A percentile compares a stretch with the other conserved stretches of the same genome.
Conservation (phyloP, 257 asterid species). For the Linderniella brevidens region DNA sequence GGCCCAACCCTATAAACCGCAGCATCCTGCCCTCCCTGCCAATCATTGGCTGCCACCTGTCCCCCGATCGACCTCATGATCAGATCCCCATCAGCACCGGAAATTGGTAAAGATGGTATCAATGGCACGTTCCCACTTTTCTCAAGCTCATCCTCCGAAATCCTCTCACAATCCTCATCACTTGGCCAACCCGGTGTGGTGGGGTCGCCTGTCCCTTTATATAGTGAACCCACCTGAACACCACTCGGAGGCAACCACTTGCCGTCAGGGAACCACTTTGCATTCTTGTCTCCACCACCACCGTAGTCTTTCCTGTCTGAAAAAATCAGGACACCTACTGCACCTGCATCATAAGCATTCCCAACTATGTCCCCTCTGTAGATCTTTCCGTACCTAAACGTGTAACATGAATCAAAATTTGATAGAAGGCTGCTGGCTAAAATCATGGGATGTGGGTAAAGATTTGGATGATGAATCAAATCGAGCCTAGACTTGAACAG, state of each 20-base stretch:
- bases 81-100: conserved; percentile 58
- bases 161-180: conserved; percentile 54
- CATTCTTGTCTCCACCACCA: conserved; percentile 47
- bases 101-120: conserved; percentile 69
- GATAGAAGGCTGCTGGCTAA: too few relatives aligned
- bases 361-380: conserved; percentile 72
- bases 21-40: conserved; percentile 76
- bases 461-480: too few relatives aligned
- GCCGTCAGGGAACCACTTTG: conserved; percentile 67
- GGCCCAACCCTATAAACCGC: conserved; percentile 63
- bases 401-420: too few relatives aligned
- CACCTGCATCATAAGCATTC: conserved; percentile 56
- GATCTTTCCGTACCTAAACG: conserved; percentile 33
- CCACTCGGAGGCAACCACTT: conserved; percentile 90
- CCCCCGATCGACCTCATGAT: conserved; percentile 53
- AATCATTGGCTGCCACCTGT: conserved; percentile 42
- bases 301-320: conserved; percentile 78
- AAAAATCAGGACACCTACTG: conserved; percentile 41
- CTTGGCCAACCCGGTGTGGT: conserved; percentile 94
- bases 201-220: conserved; percentile 58
- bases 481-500: too few relatives aligned
- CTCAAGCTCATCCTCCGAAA: conserved; percentile 46
- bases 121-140: conserved; percentile 49
- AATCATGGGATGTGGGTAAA: too few relatives aligned
- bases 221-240: conserved; percentile 68